Conservation (phyloP, 2,329 filamentous ascomycete species). For the Aspergillus brasiliensis region DNA sequence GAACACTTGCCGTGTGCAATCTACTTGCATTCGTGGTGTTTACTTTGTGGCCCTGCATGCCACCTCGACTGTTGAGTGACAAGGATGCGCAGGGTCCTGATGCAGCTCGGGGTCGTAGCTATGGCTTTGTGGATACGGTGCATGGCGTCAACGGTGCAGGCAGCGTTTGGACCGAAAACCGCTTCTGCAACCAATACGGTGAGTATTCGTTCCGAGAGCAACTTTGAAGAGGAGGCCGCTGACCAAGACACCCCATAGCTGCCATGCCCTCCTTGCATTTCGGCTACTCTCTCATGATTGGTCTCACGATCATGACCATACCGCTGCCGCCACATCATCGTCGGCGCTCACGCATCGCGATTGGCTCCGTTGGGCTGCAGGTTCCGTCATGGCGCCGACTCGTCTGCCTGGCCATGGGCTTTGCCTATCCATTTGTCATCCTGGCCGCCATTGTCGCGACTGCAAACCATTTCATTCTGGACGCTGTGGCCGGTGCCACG, state of each 20-base stretch:
- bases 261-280: constrained; percentile 78
- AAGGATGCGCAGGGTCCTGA: constrained; percentile 55
- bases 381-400: constrained; percentile 56
- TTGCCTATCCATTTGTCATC: constrained; percentile 67
- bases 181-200: constrained; percentile 76
- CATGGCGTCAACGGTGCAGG: constrained; percentile 61
- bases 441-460: constrained; percentile 69
- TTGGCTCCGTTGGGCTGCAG: constrained; percentile 37
- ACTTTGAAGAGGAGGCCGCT: not conserved
- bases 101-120: constrained; percentile 62
- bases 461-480: constrained; percentile 72
- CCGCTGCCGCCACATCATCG: constrained; percentile 60
- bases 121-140: constrained; percentile 62
- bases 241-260: constrained; percentile 42
- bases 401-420: constrained; percentile 54
- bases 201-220: constrained; percentile 28
- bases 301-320: constrained; percentile 67
- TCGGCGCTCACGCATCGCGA: constrained; percentile 38
- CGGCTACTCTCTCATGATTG: constrained; percentile 73
- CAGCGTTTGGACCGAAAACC: constrained; percentile 72
- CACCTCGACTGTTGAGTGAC: constrained; percentile 59
- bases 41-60: constrained; percentile 64
- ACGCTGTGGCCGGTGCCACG: constrained; percentile 67
- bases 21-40: constrained; percentile 62
- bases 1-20: constrained; percentile 62